These are phyloP conservation scores for Suillus sp. DNA, from an alignment of 768 basidiomycete genomes.

Conservation along the genomic window DNA sequence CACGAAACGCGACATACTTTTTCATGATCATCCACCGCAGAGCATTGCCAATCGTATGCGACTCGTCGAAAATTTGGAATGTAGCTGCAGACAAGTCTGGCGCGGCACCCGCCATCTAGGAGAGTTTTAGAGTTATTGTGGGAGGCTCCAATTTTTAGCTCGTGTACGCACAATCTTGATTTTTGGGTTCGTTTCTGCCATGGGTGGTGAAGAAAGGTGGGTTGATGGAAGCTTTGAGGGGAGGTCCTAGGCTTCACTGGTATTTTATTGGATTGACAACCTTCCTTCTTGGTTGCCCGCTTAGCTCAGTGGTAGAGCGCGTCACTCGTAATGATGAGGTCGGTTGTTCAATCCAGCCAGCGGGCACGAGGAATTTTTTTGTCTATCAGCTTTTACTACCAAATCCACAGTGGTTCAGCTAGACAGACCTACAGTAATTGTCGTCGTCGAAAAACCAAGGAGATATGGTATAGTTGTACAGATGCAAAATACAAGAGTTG, in stretches of 20 bases:
- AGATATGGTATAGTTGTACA: slow-evolving; percentile 15
- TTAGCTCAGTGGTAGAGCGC: slow-evolving; percentile 39
- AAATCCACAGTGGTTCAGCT: background rate
- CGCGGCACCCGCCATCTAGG: slow-evolving; percentile 80
- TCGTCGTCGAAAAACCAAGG: background rate
- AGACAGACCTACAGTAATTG: background rate
- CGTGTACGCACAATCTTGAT: slow-evolving; percentile 31
- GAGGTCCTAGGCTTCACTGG: background rate
- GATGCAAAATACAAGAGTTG: slow-evolving; percentile 12
- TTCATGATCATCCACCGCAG: slow-evolving; percentile 99
- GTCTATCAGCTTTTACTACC: background rate
- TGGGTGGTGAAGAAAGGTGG: slow-evolving; percentile 15
- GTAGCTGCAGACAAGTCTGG: slow-evolving; percentile 87
- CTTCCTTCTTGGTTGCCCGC: slow-evolving; percentile 2
- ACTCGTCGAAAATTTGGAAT: slow-evolving; percentile 45
- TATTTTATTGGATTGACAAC: background rate
- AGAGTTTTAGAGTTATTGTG: slow-evolving; percentile 12
- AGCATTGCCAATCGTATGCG: slow-evolving; percentile 72
- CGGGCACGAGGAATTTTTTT: slow-evolving; percentile 31
- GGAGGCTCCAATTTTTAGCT: background rate
- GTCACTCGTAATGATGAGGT: slow-evolving; percentile 43
- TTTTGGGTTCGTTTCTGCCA: slow-evolving; percentile 33
- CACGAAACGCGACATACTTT: slow-evolving; percentile 61
- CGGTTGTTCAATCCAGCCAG: slow-evolving; percentile 49
- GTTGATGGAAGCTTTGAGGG: too few species aligned